These are phyloP conservation scores for Angomonas deanei DNA, from an alignment of 208 protist species.

Conservation along the genomic window DNA sequence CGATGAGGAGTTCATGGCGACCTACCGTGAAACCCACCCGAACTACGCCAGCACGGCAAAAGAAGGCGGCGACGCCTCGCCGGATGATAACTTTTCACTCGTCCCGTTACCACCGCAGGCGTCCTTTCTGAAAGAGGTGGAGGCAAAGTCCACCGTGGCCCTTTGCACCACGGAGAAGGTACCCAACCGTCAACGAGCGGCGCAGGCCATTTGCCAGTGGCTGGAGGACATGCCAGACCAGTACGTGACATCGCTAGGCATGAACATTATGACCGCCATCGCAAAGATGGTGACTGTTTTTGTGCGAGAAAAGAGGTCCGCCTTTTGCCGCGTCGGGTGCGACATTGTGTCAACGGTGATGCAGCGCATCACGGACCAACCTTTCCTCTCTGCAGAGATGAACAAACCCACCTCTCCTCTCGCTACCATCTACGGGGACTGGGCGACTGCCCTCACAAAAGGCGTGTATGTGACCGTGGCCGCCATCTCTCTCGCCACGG, in stretches of 20 bases:
- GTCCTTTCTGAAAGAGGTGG: conserved; percentile 17
- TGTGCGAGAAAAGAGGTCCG: conserved; percentile 62
- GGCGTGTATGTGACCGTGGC: conserved; percentile 79
- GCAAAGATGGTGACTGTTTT: conserved; percentile 31
- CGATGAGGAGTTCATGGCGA: conserved; percentile 13
- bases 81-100: conserved; percentile 8
- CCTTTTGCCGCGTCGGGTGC: conserved; percentile 71
- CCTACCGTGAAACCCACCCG: neutral
- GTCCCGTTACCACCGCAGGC: conserved; percentile 22
- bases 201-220: conserved; percentile 59
- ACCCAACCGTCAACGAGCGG: conserved; percentile 33
- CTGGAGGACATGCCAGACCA: conserved; percentile 22
- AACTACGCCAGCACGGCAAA: conserved; percentile 5
- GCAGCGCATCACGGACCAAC: conserved; percentile 25
- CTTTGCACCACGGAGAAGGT: conserved; percentile 12
- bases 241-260: conserved; percentile 20
- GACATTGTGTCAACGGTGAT: conserved; percentile 36
- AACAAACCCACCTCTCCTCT: conserved; percentile 14
- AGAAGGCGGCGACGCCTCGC: conserved; percentile 2
- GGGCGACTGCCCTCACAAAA: conserved; percentile 45
- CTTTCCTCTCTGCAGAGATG: conserved; percentile 27
- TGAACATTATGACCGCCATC: conserved; percentile 17
- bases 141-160: conserved; percentile 13
- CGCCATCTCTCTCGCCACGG: conserved; percentile 66
- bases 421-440: conserved; percentile 23